Conservation (phyloP, 495 filamentous ascomycete genomes). For the Podospora anserina region DNA sequence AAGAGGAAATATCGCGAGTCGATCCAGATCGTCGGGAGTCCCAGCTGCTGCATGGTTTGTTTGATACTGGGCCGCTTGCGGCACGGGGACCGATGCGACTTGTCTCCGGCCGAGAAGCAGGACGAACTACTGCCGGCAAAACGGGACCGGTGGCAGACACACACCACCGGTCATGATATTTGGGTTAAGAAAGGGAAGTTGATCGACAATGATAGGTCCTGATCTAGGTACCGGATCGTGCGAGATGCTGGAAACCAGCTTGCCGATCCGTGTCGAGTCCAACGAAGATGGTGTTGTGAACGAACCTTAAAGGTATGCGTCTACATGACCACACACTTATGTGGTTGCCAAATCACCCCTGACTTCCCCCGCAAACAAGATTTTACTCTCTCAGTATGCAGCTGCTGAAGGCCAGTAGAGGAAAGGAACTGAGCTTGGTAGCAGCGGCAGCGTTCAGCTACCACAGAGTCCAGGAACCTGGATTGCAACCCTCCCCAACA, state of each 20-base stretch:
- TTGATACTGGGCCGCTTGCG: neutral
- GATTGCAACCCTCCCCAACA: neutral
- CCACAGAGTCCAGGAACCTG: neutral
- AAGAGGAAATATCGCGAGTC: neutral
- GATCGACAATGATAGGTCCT: neutral
- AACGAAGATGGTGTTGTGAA: neutral
- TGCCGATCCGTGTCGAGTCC: neutral
- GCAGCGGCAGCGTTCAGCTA: neutral
- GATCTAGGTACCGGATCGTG: neutral
- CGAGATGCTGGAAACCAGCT: neutral
- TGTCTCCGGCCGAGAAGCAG: conserved; percentile 1
- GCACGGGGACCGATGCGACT: conserved; percentile 1
- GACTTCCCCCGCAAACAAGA: neutral
- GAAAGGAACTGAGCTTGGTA: conserved; percentile 2
- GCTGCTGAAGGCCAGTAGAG: neutral
- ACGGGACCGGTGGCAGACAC: neutral
- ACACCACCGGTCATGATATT: neutral
- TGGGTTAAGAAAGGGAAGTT: neutral
- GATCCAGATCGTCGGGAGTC: neutral
- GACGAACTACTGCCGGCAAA: neutral
- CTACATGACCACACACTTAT: neutral
- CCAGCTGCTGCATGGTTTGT: neutral
- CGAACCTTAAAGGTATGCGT: neutral
- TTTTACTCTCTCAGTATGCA: neutral
- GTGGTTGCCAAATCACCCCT: neutral